Percentiles rank a stretch among this genome's conserved stretches.
Conservation (phyloP, 129 eudicot genomes). For the Helianthus annuus region DNA sequence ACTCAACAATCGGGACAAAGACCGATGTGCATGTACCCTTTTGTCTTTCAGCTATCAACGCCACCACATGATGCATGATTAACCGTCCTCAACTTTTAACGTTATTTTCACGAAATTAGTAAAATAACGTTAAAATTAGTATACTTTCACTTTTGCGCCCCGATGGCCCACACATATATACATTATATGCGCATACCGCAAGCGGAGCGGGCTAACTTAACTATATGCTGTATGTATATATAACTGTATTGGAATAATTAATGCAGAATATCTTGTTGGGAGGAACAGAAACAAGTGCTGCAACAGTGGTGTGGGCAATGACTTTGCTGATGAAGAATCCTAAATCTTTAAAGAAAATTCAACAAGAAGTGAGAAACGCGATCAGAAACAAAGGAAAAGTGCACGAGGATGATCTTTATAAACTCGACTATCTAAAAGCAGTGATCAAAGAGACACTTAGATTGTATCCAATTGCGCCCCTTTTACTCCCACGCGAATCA, state of each 20-base stretch:
- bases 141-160: too few relatives aligned
- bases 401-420: constrained; percentile 34
- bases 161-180: too few relatives aligned
- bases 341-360: constrained; percentile 33
- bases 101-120: too few relatives aligned
- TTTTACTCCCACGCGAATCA: constrained; percentile 31
- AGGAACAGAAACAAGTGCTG: constrained; percentile 51
- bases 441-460: constrained; percentile 41
- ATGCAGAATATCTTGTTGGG: constrained; percentile 42
- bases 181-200: too few relatives aligned
- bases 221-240: not conserved
- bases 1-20: too few relatives aligned
- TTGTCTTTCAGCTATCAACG: too few relatives aligned
- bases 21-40: too few relatives aligned
- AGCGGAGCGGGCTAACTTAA: too few relatives aligned
- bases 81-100: too few relatives aligned
- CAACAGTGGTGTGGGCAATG: constrained; percentile 45
- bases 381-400: constrained; percentile 31
- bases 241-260: not conserved
- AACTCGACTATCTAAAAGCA: constrained; percentile 35
- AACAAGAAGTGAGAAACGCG: constrained; percentile 40
- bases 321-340: constrained; percentile 48
- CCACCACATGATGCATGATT: too few relatives aligned
- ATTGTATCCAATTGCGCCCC: constrained; percentile 36
- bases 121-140: too few relatives aligned